These are phyloP conservation scores for Botrytis squamosa DNA, from an alignment of 2,329 filamentous ascomycete genomes.

Conservation along the genomic window DNA sequence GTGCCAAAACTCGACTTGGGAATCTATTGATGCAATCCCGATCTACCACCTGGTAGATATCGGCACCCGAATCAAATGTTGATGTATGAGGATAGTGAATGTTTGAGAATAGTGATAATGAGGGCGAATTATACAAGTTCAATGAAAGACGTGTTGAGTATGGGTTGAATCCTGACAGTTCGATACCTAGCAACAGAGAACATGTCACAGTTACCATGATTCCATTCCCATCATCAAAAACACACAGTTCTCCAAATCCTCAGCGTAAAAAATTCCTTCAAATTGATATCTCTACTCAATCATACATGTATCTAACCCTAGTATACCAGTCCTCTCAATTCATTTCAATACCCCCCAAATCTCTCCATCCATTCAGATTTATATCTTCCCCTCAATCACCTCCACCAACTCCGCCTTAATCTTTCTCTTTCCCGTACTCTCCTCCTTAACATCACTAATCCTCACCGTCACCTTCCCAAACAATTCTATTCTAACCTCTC, in stretches of 20 bases:
- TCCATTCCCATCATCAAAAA: not conserved
- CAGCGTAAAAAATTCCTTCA: not conserved
- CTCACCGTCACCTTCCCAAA: slow-evolving; percentile 90
- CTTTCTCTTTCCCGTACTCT: slow-evolving; percentile 92
- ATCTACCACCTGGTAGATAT: too few species aligned
- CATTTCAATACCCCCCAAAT: not conserved
- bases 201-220: not conserved
- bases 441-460: slow-evolving; percentile 90
- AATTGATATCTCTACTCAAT: slow-evolving; percentile 14
- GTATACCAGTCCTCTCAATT: not conserved
- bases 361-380: not conserved
- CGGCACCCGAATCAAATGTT: too few species aligned
- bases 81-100: too few species aligned
- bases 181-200: too few species aligned
- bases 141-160: not conserved
- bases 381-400: not conserved
- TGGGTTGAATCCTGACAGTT: not conserved
- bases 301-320: not conserved
- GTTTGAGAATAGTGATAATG: too few species aligned
- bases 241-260: not conserved
- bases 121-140: too few species aligned
- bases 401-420: slow-evolving; percentile 70
- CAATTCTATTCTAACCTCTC: slow-evolving; percentile 66
- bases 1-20: too few species aligned
- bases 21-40: too few species aligned